Evolutionary conservation across 371 early-diverging fungal species (phyloP).

Genomic region (Rhizopus microsporus): DNA sequence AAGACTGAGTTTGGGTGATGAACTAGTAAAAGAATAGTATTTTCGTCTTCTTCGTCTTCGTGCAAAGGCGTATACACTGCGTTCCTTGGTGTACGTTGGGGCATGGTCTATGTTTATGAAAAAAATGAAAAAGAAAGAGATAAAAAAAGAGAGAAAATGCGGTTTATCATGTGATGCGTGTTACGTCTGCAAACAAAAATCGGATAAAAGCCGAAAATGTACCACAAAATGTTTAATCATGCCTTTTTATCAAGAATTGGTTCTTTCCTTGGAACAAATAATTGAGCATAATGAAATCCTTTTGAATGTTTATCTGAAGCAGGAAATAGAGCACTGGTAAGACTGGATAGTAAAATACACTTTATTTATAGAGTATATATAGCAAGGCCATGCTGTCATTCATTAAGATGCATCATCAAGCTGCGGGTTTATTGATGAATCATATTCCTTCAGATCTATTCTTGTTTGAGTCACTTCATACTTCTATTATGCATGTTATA

Average conservation of each 20-base stretch:
- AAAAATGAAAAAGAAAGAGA: background rate
- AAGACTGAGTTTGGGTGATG: conserved; percentile 43
- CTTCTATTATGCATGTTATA: too few relatives aligned
- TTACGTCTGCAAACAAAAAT: background rate
- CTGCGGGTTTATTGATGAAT: background rate
- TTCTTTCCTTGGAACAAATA: background rate
- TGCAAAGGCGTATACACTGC: conserved; percentile 36
- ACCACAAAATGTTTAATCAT: background rate
- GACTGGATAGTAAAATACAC: background rate
- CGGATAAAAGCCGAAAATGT: conserved; percentile 4
- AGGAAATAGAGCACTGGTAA: background rate
- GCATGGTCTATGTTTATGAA: conserved; percentile 19
- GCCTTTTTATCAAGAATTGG: background rate
- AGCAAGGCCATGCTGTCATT: conserved; percentile 1
- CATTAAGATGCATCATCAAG: background rate
- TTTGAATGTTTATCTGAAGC: background rate
- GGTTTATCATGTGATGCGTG: background rate
- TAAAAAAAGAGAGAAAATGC: conserved; percentile 1
- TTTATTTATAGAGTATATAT: background rate
- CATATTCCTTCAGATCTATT: background rate
- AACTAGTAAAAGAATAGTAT: conserved; percentile 24
- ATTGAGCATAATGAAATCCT: conserved; percentile 1
- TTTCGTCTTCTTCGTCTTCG: conserved; percentile 42
- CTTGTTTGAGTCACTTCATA: too few relatives aligned
- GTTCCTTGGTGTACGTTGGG: conserved; percentile 14